Conservation (phyloP, 345 rosid species). For the Streptanthus diversifolius region DNA sequence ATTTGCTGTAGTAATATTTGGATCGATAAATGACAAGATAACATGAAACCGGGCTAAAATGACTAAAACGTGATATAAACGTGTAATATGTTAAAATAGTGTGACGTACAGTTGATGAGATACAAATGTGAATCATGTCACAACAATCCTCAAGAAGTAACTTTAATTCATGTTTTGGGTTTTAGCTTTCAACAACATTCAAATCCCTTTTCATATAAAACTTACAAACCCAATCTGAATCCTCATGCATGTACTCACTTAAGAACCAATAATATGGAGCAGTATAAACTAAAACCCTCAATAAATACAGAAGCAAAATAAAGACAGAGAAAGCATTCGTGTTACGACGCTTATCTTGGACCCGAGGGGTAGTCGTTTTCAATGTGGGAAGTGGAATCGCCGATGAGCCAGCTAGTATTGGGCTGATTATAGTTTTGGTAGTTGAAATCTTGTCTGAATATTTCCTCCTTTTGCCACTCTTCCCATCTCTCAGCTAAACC, state of each 20-base stretch:
- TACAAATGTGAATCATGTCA: conserved; percentile 1
- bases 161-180: conserved; percentile 14
- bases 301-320: conserved; percentile 20
- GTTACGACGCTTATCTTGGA: conserved; percentile 30
- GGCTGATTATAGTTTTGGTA: conserved; percentile 18
- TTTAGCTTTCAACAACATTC: conserved; percentile 29
- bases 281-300: conserved; percentile 25
- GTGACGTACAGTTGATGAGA: not conserved
- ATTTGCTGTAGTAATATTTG: not conserved
- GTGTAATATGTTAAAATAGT: not conserved
- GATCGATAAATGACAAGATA: not conserved
- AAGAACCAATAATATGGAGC: conserved; percentile 26
- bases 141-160: not conserved
- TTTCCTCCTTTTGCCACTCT: conserved; percentile 93
- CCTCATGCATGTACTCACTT: conserved; percentile 30
- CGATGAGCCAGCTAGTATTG: conserved; percentile 30
- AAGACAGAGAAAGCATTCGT: not conserved
- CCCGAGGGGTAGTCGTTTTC: conserved; percentile 37
- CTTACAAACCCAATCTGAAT: conserved; percentile 32
- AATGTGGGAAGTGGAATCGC: conserved; percentile 36
- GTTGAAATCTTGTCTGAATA: conserved; percentile 34
- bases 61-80: not conserved
- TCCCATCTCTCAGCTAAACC: conserved; percentile 99
- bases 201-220: conserved; percentile 22
- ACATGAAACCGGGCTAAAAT: not conserved